Conservation (phyloP, 78 protist genomes). For the Creolimax fragrantissima region DNA sequence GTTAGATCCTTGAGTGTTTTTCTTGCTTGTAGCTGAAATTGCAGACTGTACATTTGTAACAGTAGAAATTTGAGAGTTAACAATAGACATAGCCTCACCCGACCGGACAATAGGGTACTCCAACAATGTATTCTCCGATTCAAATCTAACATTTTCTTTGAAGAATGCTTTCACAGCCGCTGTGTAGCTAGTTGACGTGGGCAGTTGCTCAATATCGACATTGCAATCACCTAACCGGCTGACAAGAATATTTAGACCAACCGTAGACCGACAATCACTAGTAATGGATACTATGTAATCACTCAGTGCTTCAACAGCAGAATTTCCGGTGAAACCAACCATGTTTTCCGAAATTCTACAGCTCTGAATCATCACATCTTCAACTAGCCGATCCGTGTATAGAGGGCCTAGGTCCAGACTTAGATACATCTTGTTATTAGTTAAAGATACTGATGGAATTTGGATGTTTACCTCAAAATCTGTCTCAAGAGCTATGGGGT, state of each 20-base stretch:
- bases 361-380: background rate
- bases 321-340: background rate
- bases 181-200: background rate
- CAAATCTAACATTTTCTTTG: background rate
- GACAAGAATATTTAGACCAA: background rate
- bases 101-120: background rate
- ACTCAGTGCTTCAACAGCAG: background rate
- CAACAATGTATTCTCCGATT: background rate
- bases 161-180: background rate
- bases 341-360: background rate
- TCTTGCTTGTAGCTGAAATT: no score
- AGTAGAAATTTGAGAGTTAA: background rate
- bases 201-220: background rate
- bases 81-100: background rate
- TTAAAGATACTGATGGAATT: background rate
- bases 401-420: background rate
- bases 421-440: background rate
- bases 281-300: background rate
- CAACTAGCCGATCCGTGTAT: background rate
- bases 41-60: background rate
- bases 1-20: no score
- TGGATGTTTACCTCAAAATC: background rate
- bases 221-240: background rate
- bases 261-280: background rate
- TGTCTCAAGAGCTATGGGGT: background rate